Evolutionary conservation across 192 early-diverging fungal genomes (phyloP).

Genomic region (Gigaspora rosea): DNA sequence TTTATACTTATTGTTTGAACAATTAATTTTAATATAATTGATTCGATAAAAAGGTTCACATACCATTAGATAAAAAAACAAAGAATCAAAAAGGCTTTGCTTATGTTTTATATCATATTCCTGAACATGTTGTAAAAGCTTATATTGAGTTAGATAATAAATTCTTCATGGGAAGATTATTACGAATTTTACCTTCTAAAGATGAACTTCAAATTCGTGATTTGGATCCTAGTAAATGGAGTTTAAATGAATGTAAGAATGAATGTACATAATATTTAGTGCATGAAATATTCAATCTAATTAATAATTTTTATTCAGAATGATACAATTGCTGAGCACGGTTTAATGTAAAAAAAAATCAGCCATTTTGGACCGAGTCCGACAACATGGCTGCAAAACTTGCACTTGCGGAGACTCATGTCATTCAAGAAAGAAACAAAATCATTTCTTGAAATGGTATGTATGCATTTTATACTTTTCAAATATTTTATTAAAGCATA

Average conservation of each 20-base stretch:
- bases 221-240: conserved; percentile 50
- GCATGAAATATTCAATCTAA: conserved; percentile 3
- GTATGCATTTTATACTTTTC: not conserved
- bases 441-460: conserved; percentile 73
- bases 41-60: conserved; percentile 63
- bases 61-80: conserved; percentile 90
- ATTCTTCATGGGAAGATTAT: conserved; percentile 89
- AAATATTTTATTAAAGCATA: not conserved
- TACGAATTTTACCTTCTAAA: conserved; percentile 87
- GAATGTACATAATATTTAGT: not conserved
- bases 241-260: conserved; percentile 85
- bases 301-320: conserved; percentile 48
- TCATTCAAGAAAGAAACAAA: conserved; percentile 96
- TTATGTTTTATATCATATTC: conserved; percentile 84
- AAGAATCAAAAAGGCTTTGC: conserved; percentile 94
- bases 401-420: conserved; percentile 96
- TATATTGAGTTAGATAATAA: conserved; percentile 77
- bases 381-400: conserved; percentile 92
- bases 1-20: not conserved
- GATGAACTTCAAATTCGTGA: conserved; percentile 68
- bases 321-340: conserved; percentile 92
- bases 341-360: conserved; percentile 84
- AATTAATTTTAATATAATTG: conserved; percentile 12
- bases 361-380: conserved; percentile 85
- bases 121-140: conserved; percentile 93